Base-by-base conservation (phyloP, 805 yeast species). In the Candida boleticola region DNA sequence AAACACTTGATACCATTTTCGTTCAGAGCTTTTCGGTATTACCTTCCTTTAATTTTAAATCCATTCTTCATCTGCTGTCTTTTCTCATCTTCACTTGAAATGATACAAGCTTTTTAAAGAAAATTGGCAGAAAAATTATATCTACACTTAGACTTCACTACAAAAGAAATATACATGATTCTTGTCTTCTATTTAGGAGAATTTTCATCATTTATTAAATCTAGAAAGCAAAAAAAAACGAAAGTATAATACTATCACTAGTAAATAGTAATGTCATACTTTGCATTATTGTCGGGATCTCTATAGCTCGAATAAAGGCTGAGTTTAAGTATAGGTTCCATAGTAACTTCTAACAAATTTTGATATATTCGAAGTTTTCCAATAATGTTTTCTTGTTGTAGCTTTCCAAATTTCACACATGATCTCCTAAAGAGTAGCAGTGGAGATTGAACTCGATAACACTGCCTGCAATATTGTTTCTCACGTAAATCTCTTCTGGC, bases 51-150 rank as follows among this genome's bases (percentile, higher is more conserved):
- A 9, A 5, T 11, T 17, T 31, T 17, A n/a, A n/a, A n/a, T 31
- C 22, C 35, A 9, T 31, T 25, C n/a, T n/a, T n/a, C n/a, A n/a
- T n/a, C n/a, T n/a, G n/a, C n/a, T n/a, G n/a, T n/a, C n/a, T n/a
- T n/a, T n/a, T n/a, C n/a, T n/a, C n/a, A n/a, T n/a, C n/a, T n/a
- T n/a, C n/a, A n/a, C n/a, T n/a, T n/a, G n/a, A n/a, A n/a, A n/a
- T n/a, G n/a, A n/a, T n/a, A n/a, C n/a, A n/a, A n/a, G n/a, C n/a
- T n/a, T 93, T 98, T 90, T 66, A 42, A 58, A 6, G 11, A 17
- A 41, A 25, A 71, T 66, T 64, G 26, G 7, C 4, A 20, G 14
- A 5, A 13, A 9, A 34, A 18, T 18, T 5, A 6, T 14, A 5
- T 35, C 37, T 20, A 35, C 36, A 35, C 39, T 44, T 31, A 40